Evolutionary conservation across 768 basidiomycete species (phyloP).

Genomic region (Hygrophorus pudorinus): DNA sequence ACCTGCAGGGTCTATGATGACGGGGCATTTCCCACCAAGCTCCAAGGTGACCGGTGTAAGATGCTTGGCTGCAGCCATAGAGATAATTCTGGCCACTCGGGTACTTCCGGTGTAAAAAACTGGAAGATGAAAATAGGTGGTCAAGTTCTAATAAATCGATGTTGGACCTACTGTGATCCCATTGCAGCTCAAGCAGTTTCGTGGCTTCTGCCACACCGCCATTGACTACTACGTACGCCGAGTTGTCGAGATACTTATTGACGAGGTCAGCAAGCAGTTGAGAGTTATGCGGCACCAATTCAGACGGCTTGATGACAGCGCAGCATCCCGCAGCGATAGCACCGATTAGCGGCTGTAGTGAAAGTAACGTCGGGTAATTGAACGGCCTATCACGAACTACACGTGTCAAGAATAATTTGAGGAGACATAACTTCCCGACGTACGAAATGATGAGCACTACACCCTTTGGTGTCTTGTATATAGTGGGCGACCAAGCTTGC

Average conservation of each 20-base stretch:
- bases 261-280: slow-evolving; percentile 42
- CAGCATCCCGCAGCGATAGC: slow-evolving; percentile 70
- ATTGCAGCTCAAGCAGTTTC: slow-evolving; percentile 37
- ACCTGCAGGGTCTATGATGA: slow-evolving; percentile 23
- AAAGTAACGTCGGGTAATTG: slow-evolving; percentile 45
- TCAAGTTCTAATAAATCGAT: neutral
- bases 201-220: slow-evolving; percentile 52
- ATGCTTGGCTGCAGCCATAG: slow-evolving; percentile 42
- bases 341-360: slow-evolving; percentile 49
- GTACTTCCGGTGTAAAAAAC: slow-evolving; percentile 19
- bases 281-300: slow-evolving; percentile 40
- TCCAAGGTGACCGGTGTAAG: slow-evolving; percentile 49
- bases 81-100: slow-evolving; percentile 36
- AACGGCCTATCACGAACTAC: slow-evolving; percentile 39
- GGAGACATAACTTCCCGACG: slow-evolving; percentile 16
- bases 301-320: slow-evolving; percentile 60
- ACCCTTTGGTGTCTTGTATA: slow-evolving; percentile 52
- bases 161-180: slow-evolving; percentile 27
- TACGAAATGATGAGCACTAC: slow-evolving; percentile 52
- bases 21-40: slow-evolving; percentile 43
- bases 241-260: slow-evolving; percentile 38
- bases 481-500: slow-evolving; percentile 39
- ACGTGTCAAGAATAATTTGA: neutral
- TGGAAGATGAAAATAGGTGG: neutral
- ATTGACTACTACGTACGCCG: slow-evolving; percentile 44